phyloP scores from a whole-genome alignment of 129 eudicot genomes.

The Solidago caesia region DNA sequence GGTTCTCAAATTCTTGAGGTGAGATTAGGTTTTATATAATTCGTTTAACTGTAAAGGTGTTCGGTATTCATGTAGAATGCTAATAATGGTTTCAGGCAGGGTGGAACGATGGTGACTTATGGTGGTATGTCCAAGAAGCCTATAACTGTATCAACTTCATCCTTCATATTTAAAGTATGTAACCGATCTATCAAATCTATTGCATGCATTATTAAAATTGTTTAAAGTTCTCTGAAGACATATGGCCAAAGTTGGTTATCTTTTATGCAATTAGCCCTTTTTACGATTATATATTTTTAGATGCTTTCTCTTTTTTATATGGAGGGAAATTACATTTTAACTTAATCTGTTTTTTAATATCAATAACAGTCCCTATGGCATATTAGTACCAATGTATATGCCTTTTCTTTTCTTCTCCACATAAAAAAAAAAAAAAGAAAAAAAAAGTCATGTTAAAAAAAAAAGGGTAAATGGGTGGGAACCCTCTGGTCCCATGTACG shows the following conservation, averaged over 20 bases:
- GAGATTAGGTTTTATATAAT: slow-evolving; percentile 22
- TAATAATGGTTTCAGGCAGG: slow-evolving; percentile 51
- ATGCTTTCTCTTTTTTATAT: too few species aligned
- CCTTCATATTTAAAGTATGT: slow-evolving; percentile 89
- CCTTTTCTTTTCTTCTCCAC: neutral
- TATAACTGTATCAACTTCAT: slow-evolving; percentile 76
- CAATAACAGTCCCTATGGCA: neutral
- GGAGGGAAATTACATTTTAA: too few species aligned
- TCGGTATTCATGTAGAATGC: neutral
- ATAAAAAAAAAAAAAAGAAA: neutral
- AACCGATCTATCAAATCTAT: slow-evolving; percentile 10
- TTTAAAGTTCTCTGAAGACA: neutral
- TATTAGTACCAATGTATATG: neutral
- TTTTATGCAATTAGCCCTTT: too few species aligned
- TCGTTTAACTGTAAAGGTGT: neutral
- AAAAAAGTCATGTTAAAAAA: neutral
- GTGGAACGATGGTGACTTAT: slow-evolving; percentile 99
- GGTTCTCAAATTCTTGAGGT: slow-evolving; percentile 90
- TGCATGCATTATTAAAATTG: neutral
- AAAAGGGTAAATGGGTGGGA: too few species aligned
- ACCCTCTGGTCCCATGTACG: too few species aligned
- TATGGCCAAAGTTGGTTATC: neutral
- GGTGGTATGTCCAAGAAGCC: slow-evolving; percentile 99
- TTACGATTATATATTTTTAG: too few species aligned
- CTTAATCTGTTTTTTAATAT: neutral